Evolutionary conservation across 345 rosid species (phyloP).

Genomic region (Eutrema japonicum): DNA sequence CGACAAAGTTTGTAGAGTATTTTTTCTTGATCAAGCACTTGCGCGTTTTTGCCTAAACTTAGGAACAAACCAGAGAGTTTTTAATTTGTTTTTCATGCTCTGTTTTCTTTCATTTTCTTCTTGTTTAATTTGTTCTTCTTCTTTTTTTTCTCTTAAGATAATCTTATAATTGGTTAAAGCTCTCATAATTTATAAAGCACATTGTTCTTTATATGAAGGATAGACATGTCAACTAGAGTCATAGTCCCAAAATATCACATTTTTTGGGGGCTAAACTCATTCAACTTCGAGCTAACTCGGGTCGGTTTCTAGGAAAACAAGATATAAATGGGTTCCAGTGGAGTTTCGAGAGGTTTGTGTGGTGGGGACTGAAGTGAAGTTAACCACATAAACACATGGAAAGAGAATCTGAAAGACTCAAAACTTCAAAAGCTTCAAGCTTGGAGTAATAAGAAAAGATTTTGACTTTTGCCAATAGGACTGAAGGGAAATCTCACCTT

Average conservation of each 20-base stretch:
- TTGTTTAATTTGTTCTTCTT: not conserved
- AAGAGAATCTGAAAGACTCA: slow-evolving; percentile 25
- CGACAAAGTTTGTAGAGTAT: slow-evolving; percentile 32
- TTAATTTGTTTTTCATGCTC: slow-evolving; percentile 10
- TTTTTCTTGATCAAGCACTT: slow-evolving; percentile 6
- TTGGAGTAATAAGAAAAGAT: slow-evolving; percentile 16
- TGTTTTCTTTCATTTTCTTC: slow-evolving; percentile 11
- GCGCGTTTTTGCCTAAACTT: slow-evolving; percentile 17
- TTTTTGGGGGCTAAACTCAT: not conserved
- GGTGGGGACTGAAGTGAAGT: slow-evolving; percentile 27
- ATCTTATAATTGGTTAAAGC: not conserved
- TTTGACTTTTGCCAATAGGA: slow-evolving; percentile 63
- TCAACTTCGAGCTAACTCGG: not conserved
- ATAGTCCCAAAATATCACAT: not conserved
- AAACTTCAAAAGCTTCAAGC: slow-evolving; percentile 19
- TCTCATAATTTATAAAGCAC: too few species aligned
- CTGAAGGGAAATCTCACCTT: slow-evolving; percentile 87
- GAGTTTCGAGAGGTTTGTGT: slow-evolving; percentile 7
- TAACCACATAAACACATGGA: slow-evolving; percentile 21
- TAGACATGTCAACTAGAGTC: slow-evolving; percentile 3
- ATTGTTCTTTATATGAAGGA: slow-evolving; percentile 1
- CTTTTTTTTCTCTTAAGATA: not conserved
- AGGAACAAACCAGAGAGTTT: slow-evolving; percentile 30
- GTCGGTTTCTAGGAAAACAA: not conserved
- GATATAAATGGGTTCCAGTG: slow-evolving; percentile 1